Evolutionary conservation across 75 land plant species (phyloP).

Genomic region (Larix kaempferi): DNA sequence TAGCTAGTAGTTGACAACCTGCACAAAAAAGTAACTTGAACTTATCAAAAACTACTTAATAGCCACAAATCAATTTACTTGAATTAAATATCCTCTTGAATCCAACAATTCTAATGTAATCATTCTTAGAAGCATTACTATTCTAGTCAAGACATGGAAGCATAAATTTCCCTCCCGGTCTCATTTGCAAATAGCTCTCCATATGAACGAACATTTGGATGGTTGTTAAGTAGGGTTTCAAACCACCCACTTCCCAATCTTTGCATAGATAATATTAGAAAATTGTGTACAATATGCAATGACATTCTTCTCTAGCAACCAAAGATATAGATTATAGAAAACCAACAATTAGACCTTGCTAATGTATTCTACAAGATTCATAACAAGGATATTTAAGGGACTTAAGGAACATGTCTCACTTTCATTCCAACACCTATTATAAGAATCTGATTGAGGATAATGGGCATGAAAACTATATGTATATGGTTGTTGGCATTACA

Average conservation of each 20-base stretch:
- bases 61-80: slow-evolving; percentile 18
- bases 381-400: background rate
- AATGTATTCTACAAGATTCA: background rate
- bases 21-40: background rate
- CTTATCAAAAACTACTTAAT: background rate
- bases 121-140: slow-evolving; percentile 52
- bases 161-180: slow-evolving; percentile 50
- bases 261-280: slow-evolving; percentile 82
- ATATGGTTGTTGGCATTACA: background rate
- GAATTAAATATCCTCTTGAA: slow-evolving; percentile 69
- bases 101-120: slow-evolving; percentile 48
- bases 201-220: slow-evolving; percentile 84
- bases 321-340: background rate
- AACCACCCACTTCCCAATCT: slow-evolving; percentile 98
- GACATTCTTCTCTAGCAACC: slow-evolving; percentile 64
- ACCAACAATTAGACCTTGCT: background rate
- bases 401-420: background rate
- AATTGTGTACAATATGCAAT: slow-evolving; percentile 76
- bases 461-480: background rate
- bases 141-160: slow-evolving; percentile 42
- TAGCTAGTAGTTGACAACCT: background rate
- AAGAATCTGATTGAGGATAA: slow-evolving; percentile 7
- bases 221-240: slow-evolving; percentile 87
- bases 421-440: background rate
- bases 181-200: slow-evolving; percentile 85